phyloP scores from a whole-genome alignment of 495 filamentous ascomycete species.

The Xylaria cubensis region DNA sequence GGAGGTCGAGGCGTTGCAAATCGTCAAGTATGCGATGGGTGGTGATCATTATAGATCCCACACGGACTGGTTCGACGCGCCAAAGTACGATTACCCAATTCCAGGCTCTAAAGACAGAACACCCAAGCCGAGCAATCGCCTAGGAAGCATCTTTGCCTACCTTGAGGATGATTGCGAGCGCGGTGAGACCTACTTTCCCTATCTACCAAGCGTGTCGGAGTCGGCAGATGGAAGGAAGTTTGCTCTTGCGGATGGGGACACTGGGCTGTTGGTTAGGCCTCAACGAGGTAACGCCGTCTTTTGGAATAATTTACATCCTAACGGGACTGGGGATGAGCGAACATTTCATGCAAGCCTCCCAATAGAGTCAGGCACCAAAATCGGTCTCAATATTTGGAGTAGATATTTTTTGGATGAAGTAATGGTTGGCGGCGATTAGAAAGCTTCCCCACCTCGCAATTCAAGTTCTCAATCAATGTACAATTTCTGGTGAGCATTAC shows the following conservation, averaged over 20 bases:
- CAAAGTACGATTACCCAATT: conserved; percentile 57
- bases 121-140: conserved; percentile 56
- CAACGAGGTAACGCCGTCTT: background rate
- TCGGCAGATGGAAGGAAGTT: conserved; percentile 34
- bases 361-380: conserved; percentile 67
- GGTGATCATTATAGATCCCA: conserved; percentile 67
- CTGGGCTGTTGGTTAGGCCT: background rate
- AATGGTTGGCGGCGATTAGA: too few species aligned
- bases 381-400: conserved; percentile 78
- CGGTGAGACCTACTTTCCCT: conserved; percentile 68
- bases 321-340: conserved; percentile 65
- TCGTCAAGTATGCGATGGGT: conserved; percentile 63
- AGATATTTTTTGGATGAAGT: conserved; percentile 30
- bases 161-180: conserved; percentile 63
- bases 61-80: conserved; percentile 62
- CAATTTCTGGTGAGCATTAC: too few species aligned
- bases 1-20: conserved; percentile 63
- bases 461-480: too few species aligned
- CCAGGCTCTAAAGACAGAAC: conserved; percentile 47
- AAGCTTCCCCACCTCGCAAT: too few species aligned
- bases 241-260: conserved; percentile 48
- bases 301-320: conserved; percentile 56
- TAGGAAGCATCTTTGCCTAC: conserved; percentile 70
- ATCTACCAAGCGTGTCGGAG: conserved; percentile 45
- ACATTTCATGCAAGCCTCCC: conserved; percentile 72